Conservation (phyloP, 2,329 filamentous ascomycete species). For the Diaporthe helianthi region DNA sequence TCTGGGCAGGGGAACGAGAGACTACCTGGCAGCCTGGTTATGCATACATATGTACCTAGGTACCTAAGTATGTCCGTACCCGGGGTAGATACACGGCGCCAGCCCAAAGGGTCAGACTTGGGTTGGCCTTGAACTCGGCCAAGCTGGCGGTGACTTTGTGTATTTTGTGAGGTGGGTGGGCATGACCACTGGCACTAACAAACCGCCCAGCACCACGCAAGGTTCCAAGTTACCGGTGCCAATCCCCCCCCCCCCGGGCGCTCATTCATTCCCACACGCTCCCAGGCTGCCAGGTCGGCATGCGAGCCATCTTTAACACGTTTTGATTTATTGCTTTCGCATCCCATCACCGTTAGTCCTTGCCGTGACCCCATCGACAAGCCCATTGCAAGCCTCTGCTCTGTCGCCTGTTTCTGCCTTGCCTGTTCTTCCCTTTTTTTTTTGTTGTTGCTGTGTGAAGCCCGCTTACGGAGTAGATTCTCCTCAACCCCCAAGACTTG, state of each 20-base stretch:
- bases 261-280: conserved; percentile 3
- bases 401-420: neutral
- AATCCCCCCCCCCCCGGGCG: neutral
- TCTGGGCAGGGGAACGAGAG: conserved; percentile 9
- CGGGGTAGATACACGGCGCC: too few species aligned
- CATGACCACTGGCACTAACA: neutral
- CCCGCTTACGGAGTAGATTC: neutral
- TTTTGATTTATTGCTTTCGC: conserved; percentile 9
- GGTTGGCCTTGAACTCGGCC: too few species aligned
- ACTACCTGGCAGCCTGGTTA: too few species aligned
- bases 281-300: conserved; percentile 20
- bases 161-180: too few species aligned
- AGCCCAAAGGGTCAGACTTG: neutral
- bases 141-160: too few species aligned
- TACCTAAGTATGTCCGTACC: too few species aligned
- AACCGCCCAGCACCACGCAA: conserved; percentile 4
- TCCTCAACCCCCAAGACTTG: conserved; percentile 12
- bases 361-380: neutral
- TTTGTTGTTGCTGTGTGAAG: neutral
- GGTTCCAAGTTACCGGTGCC: too few species aligned
- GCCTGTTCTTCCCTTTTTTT: too few species aligned
- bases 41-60: too few species aligned
- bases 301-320: conserved; percentile 5
- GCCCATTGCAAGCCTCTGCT: neutral
- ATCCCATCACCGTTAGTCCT: neutral